These are phyloP conservation scores for Scheffersomyces stipitis DNA, from an alignment of 805 yeast species.

Conservation along the genomic window DNA sequence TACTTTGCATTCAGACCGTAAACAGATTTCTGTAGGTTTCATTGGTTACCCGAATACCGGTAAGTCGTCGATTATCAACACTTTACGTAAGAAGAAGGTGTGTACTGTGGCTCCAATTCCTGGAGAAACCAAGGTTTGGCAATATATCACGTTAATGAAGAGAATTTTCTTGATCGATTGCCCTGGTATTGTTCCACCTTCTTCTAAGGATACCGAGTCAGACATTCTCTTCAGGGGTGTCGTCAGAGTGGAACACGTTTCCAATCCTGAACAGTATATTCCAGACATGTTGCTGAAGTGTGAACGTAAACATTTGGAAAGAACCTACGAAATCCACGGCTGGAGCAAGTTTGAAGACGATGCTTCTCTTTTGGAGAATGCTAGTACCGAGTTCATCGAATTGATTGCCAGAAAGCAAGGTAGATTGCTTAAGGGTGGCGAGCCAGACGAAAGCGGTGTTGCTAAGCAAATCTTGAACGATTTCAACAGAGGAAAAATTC, in stretches of 20 bases:
- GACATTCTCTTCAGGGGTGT: slow-evolving; percentile 96
- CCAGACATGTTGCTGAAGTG: slow-evolving; percentile 84
- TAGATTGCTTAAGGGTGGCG: slow-evolving; percentile 92
- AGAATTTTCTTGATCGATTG: slow-evolving; percentile 93
- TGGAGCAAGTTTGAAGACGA: slow-evolving; percentile 60
- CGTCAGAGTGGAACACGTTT: slow-evolving; percentile 96
- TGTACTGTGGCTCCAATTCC: slow-evolving; percentile 98
- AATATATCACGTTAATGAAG: slow-evolving; percentile 95
- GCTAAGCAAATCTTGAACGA: slow-evolving; percentile 89
- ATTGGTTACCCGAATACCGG: slow-evolving; percentile 99
- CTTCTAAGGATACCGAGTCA: slow-evolving; percentile 81
- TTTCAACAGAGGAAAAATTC: slow-evolving; percentile 95
- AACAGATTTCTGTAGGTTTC: slow-evolving; percentile 95
- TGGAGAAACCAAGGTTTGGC: slow-evolving; percentile 99
- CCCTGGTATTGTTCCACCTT: slow-evolving; percentile 99
- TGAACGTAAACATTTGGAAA: slow-evolving; percentile 84
- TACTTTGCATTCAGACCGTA: slow-evolving; percentile 84
- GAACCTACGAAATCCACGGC: slow-evolving; percentile 92
- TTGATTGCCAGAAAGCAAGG: slow-evolving; percentile 91
- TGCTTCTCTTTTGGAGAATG: slow-evolving; percentile 46
- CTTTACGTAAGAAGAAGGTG: slow-evolving; percentile 90
- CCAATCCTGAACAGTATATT: slow-evolving; percentile 92
- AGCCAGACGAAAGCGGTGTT: slow-evolving; percentile 93
- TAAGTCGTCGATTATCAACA: slow-evolving; percentile 92
- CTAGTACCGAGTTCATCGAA: slow-evolving; percentile 73